Evolutionary conservation across 2,329 filamentous ascomycete species (phyloP), one percentile per base, ranked within the genome.

Genomic region (Colletotrichum sojae): DNA sequence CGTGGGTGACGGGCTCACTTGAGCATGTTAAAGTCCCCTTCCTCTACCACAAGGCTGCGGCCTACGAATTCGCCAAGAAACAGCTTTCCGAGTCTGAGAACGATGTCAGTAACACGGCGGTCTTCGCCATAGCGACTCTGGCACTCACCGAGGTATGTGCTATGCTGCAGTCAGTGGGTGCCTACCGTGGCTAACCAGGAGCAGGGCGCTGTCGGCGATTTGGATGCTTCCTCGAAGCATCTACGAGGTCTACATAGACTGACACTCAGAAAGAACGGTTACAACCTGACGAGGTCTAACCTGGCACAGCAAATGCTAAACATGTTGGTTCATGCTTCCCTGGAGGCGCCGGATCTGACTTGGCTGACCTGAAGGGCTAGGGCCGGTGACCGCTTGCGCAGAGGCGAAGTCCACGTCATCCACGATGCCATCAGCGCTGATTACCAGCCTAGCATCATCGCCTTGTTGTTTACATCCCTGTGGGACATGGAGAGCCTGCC

Each of bases 121-220:
- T 84, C 73, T 75, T 83, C 62, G 82, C 82, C 1, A 81, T 84
- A 45, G 81, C 82, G 39, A 81, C 79, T 45, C 78, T 84, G 20
- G 82, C 82, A 51, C 73, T 84, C 31, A 80, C 83, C 54, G 83
- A 84, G 78, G 83, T 84, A 76, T 54, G 83, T 84, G 78, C 82
- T 84, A 76, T 55, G 71, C 9, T 31, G 13, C 8, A 5, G 6
- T 15, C 56, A 31, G 18, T n/a, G 9, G 18, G 20, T 3, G 8
- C 5, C 16, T 18, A 22, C 31, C 13, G 22, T n/a, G 31, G 15
- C 52, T 58, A 18, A 54, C 40, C 10, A 12, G 20, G 36, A 31
- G 13, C 25, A 84, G 82, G 82, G 82, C 46, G 81, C 82, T 5
- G 76, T 83, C 61, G 82, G 82, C 55, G 82, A 82, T 49, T 71